Base-by-base conservation (phyloP, 805 yeast species). In the Millerozyma miso region DNA sequence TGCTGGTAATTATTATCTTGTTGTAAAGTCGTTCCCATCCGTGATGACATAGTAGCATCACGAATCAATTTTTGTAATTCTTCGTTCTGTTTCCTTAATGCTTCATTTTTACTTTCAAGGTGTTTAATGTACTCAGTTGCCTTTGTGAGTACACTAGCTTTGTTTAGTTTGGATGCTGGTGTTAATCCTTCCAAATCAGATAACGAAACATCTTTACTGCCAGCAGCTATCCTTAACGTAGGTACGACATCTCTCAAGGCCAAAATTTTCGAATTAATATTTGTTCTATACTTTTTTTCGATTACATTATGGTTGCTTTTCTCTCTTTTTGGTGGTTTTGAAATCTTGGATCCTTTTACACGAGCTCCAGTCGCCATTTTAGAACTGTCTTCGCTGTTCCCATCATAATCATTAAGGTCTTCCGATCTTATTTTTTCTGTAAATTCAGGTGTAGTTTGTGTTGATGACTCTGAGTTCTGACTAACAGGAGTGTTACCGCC, bases 231-330 rank as follows among this genome's bases (percentile, higher is more conserved):
- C 51, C 87, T 71, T 40, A 87, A 68, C 2, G 93, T 65, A 3
- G 95, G 95, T 14, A 87, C 95, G 2, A 88, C 83, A 51, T 85
- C 85, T 55, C 88, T 70, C 26, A 86, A 72, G 35, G 81, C 83
- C 29, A 77, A 50, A 37, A 86, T 85, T 59, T 81, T 83, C 41
- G 83, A 71, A 54, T 85, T 86, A 50, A 86, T 83, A 55, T 86
- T 85, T 16, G 86, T 82, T 51, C 95, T 64, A 62, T 87, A 87
- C 55, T 84, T 81, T 63, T 85, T 85, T 58, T 87, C 95, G 51
- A 86, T 82, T 71, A 84, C 79, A 55, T 85, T 86, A 63, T 86
- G 95, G 5, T 87, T 76, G 1, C 81, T 71, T 61, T 83, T 76
- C 42, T 75, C 77, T 58, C 79, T 80, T 45, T 69, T 70, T 47